Evolutionary conservation across 177 flowering plant species (phyloP), one percentile per base, ranked within the genome.

Genomic region (Vitis hybrid): DNA sequence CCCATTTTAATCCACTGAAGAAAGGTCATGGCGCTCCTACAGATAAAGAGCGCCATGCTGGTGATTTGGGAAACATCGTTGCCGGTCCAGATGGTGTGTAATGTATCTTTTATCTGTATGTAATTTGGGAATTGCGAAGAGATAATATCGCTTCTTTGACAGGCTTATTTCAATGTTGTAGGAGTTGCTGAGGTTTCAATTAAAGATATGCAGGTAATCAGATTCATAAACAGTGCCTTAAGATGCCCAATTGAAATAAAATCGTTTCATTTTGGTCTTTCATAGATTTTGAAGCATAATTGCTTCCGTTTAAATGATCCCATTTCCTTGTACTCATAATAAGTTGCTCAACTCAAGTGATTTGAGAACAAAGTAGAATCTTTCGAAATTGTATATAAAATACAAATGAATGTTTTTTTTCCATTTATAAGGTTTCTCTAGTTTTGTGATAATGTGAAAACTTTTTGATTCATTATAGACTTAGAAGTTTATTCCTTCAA

Each of bases 1-100:
- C 97, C 70, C 97, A 93, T 79, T 93, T 89, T 69, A 93, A 93
- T 84, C 98, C 98, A 56, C 39, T 82, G 45, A 89, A 87, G 82
- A 86, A 82, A 67, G 67, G 81, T 66, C 98, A 93, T 79, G 98
- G 97, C 67, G 87, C 89, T 76, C 98, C 97, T 2, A 5, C 71
- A 19, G 93, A 89, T 75, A 50, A 66, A 33, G 85, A 82, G 56
- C 82, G 98, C 12, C 98, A 92, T 61, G 96, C 94, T 10, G 98
- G 98, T 77, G 98, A 93, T 75, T 83, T 93, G 76, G 98, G 98
- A 5, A 93, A 93, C 86, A 88, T 93, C 62, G 18, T 83, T 71
- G 98, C 96, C 1, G 93, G 83, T 62, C 68, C 79, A 22, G 91
- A 93, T 84, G 98, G 95, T 93, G 60, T 52, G 59, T 56, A 0